Percentiles rank a stretch among this genome's conserved stretches.
These are phyloP conservation scores for Cicer arietinum DNA, from an alignment of 306 rosid genomes.

Conservation along the genomic window DNA sequence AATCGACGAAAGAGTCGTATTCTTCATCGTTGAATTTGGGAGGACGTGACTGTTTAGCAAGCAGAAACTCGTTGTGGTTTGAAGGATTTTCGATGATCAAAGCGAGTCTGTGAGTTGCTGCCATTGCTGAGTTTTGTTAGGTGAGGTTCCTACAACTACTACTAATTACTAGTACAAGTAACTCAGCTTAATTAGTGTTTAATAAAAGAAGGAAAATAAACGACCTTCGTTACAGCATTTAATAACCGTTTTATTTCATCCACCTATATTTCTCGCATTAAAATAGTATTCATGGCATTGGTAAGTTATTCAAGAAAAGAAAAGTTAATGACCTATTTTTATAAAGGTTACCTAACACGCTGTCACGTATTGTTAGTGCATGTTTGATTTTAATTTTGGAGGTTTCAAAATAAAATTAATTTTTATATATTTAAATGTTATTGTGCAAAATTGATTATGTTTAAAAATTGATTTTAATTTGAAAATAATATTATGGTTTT, in stretches of 20 bases:
- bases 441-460: too few species aligned
- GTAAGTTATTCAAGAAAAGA: too few species aligned
- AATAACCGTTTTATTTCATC: not conserved
- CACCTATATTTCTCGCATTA: too few species aligned
- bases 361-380: too few species aligned
- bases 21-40: slow-evolving; percentile 67
- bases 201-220: not conserved
- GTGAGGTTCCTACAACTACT: not conserved
- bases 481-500: too few species aligned
- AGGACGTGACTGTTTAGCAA: slow-evolving; percentile 67
- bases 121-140: slow-evolving; percentile 42
- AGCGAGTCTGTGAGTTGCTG: slow-evolving; percentile 61
- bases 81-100: slow-evolving; percentile 56
- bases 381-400: too few species aligned
- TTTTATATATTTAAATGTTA: too few species aligned
- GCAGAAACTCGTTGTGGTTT: slow-evolving; percentile 59
- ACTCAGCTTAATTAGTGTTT: not conserved
- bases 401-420: too few species aligned
- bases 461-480: too few species aligned
- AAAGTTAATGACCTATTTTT: too few species aligned
- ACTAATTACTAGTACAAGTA: not conserved
- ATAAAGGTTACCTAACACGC: too few species aligned
- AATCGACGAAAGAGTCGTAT: slow-evolving; percentile 83
- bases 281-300: too few species aligned
- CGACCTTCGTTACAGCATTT: not conserved